Evolutionary conservation across 2,329 filamentous ascomycete species (phyloP).

Genomic region (Cadophora sp.): DNA sequence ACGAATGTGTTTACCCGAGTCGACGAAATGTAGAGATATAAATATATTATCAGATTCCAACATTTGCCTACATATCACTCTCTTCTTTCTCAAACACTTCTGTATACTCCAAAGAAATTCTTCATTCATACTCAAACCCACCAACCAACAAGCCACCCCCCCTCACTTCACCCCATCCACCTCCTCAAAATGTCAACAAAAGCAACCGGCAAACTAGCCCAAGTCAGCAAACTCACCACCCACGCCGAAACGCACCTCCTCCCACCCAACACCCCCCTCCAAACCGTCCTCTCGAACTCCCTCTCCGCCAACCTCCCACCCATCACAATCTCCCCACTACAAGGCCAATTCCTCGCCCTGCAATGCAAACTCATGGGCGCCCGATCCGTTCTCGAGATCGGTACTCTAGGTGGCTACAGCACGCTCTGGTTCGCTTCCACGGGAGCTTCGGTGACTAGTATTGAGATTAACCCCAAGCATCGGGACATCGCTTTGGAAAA

Average conservation of each 20-base stretch:
- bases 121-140: neutral
- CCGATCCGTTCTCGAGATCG: slow-evolving; percentile 57
- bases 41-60: neutral
- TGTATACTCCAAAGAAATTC: neutral
- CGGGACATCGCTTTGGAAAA: slow-evolving; percentile 56
- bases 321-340: slow-evolving; percentile 47
- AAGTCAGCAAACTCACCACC: slow-evolving; percentile 29
- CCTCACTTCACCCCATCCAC: neutral
- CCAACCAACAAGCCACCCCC: neutral
- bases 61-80: neutral
- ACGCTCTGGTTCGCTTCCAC: slow-evolving; percentile 57
- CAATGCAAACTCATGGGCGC: slow-evolving; percentile 48
- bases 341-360: slow-evolving; percentile 50
- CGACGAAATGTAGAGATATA: neutral
- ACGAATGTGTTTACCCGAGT: neutral
- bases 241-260: slow-evolving; percentile 31
- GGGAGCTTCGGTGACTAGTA: slow-evolving; percentile 54
- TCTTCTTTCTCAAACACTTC: neutral
- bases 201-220: slow-evolving; percentile 16
- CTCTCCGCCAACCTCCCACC: slow-evolving; percentile 46
- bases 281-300: slow-evolving; percentile 46
- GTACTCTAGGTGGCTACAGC: slow-evolving; percentile 61
- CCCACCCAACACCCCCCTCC: slow-evolving; percentile 39
- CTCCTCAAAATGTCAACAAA: slow-evolving; percentile 12
- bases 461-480: slow-evolving; percentile 57